Conservation (phyloP, 2,329 filamentous ascomycete species). For the Stemphylium beticola region DNA sequence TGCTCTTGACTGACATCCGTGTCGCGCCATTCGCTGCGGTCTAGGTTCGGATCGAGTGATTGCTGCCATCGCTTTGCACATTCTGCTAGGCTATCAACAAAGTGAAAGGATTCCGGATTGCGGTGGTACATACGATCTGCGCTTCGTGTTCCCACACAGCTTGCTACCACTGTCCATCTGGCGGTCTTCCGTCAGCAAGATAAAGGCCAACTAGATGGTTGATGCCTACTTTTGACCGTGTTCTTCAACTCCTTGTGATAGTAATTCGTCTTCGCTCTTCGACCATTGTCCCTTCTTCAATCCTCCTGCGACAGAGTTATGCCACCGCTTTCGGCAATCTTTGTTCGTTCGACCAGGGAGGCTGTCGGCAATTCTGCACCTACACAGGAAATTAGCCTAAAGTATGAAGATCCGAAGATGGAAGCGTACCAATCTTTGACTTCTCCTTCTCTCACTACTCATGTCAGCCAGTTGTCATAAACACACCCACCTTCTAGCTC, state of each 20-base stretch:
- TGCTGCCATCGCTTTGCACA: constrained; percentile 58
- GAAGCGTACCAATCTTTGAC: constrained; percentile 38
- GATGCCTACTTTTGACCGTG: constrained; percentile 45
- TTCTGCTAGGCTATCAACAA: constrained; percentile 37
- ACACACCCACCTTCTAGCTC: too few species aligned
- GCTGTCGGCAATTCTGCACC: constrained; percentile 47
- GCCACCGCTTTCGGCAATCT: constrained; percentile 55
- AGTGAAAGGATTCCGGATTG: background rate
- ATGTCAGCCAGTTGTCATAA: background rate
- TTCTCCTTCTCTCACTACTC: constrained; percentile 25
- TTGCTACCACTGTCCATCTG: constrained; percentile 54
- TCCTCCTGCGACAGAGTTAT: constrained; percentile 47
- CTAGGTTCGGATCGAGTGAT: constrained; percentile 51
- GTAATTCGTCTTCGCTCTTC: constrained; percentile 43
- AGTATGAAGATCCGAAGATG: background rate
- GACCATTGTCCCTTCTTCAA: constrained; percentile 53
- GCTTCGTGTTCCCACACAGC: constrained; percentile 47
- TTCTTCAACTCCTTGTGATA: constrained; percentile 43
- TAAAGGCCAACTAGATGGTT: background rate
- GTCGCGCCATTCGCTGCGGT: constrained; percentile 49
- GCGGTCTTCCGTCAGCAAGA: background rate
- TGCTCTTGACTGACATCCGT: constrained; percentile 37
- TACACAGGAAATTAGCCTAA: constrained; percentile 8
- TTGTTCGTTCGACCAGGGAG: constrained; percentile 53
- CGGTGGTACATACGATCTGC: constrained; percentile 46